Evolutionary conservation across 495 filamentous ascomycete genomes (phyloP).

Genomic region (Penicillium desertorum): DNA sequence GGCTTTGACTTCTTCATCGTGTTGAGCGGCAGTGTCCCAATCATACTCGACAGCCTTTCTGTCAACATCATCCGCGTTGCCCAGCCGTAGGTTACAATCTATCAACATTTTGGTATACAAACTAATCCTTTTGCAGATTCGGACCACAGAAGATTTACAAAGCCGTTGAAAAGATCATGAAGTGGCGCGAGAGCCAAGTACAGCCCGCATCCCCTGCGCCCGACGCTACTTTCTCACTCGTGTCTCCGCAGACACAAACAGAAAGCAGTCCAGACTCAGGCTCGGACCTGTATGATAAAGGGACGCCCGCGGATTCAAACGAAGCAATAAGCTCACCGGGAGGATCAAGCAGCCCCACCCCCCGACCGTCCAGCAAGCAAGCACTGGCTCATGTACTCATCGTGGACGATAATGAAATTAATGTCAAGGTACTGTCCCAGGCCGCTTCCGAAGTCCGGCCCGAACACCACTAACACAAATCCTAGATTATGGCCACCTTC

Average conservation of each 20-base stretch:
- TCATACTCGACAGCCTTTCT: constrained; percentile 7
- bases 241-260: neutral
- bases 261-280: neutral
- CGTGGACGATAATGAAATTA: constrained; percentile 53
- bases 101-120: neutral
- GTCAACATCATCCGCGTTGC: constrained; percentile 28
- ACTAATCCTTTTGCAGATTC: constrained; percentile 26
- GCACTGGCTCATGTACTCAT: constrained; percentile 36
- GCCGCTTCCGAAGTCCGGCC: too few species aligned
- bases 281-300: constrained; percentile 3
- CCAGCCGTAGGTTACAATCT: constrained; percentile 31
- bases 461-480: neutral
- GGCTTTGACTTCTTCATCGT: constrained; percentile 32
- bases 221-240: neutral
- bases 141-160: constrained; percentile 35
- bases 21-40: constrained; percentile 24
- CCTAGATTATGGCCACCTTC: constrained; percentile 49
- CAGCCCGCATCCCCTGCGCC: constrained; percentile 5
- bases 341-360: neutral
- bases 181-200: constrained; percentile 13
- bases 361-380: constrained; percentile 7
- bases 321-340: neutral
- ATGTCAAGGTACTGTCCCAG: constrained; percentile 37
- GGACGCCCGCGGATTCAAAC: constrained; percentile 6
- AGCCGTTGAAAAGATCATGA: constrained; percentile 25